Conservation (phyloP, 768 basidiomycete genomes). For the Tulasnella sp. region DNA sequence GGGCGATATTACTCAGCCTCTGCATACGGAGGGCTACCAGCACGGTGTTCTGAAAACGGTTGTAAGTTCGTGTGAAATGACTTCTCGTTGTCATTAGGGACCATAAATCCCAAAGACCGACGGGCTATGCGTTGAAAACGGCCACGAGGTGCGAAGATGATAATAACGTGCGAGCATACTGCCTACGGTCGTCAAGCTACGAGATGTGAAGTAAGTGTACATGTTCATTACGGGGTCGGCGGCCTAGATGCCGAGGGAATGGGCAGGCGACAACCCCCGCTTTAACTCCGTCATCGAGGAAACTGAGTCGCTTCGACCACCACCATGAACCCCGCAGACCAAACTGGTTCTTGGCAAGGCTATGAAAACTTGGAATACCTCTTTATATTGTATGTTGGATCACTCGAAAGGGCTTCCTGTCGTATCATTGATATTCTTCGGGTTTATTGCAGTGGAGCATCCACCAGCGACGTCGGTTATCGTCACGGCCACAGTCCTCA, state of each 20-base stretch:
- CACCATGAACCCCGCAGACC: neutral
- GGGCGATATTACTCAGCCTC: too few relatives aligned
- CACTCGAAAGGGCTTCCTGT: neutral
- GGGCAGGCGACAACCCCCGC: neutral
- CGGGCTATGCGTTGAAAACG: too few relatives aligned
- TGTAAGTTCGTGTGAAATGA: too few relatives aligned
- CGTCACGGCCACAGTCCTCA: constrained; percentile 26
- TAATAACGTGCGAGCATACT: too few relatives aligned
- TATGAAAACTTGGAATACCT: constrained; percentile 45
- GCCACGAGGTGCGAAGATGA: too few relatives aligned
- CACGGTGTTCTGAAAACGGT: too few relatives aligned
- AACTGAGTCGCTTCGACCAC: neutral
- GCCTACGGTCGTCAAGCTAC: too few relatives aligned
- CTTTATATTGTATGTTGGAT: constrained; percentile 50
- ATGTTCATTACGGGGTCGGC: too few relatives aligned
- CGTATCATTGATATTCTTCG: neutral
- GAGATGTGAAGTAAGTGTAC: too few relatives aligned
- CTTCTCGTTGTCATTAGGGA: too few relatives aligned
- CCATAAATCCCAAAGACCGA: too few relatives aligned
- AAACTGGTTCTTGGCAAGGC: constrained; percentile 43
- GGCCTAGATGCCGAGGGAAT: neutral
- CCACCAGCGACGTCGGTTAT: constrained; percentile 50
- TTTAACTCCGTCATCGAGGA: neutral
- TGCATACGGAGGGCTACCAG: too few relatives aligned
- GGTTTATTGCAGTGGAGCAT: constrained; percentile 50